Evolutionary conservation across 2,329 filamentous ascomycete genomes (phyloP), one percentile per base, ranked within the genome.

Genomic region (Scedosporium apiospermum): DNA sequence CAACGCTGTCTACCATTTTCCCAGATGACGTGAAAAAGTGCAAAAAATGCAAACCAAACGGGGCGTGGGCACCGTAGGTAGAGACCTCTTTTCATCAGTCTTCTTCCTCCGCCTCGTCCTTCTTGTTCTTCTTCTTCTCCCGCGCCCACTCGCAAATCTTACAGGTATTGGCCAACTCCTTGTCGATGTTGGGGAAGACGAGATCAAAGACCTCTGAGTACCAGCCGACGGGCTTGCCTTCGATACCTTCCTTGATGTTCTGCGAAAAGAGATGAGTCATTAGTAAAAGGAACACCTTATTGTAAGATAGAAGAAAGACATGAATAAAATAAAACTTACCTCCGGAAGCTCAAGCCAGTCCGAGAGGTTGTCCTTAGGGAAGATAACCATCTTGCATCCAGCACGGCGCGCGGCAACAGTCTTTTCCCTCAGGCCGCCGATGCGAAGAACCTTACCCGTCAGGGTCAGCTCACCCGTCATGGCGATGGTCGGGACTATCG

Each of bases 381-480:
- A 99, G 66, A 99, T 88, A 69, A 99, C 88, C 75, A 87, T 96
- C 75, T 89, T 95, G 70, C 92, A 96, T 62, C 96, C 95, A 23
- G 95, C 95, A 66, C 95, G 83, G 71, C 93, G 85, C 63, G 95
- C 96, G 34, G 95, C 95, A 46, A 99, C 93, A 6, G 95, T 97
- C 87, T 99, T 99, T 79, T 99, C 95, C 57, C 95, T 82, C 68
- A 99, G 77, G 0, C 95, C 95, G 59, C 95, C 95, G 72, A 99
- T 99, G 65, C 95, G 84, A 61, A 99, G 78, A 2, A 99, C 93
- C 78, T 99, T 99, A 62, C 95, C 95, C 1, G 95, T 99, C 61
- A 99, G 87, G 1, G 96, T 99, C 66, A 99, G 80, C 76, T 99
- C 95, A 66, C 95, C 95, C 1, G 95, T 99, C 95, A 99, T 99